A percentile compares a stretch with the other conserved stretches of the same genome.
Conservation (phyloP, 441 rosid species). For the Populus hybrid region DNA sequence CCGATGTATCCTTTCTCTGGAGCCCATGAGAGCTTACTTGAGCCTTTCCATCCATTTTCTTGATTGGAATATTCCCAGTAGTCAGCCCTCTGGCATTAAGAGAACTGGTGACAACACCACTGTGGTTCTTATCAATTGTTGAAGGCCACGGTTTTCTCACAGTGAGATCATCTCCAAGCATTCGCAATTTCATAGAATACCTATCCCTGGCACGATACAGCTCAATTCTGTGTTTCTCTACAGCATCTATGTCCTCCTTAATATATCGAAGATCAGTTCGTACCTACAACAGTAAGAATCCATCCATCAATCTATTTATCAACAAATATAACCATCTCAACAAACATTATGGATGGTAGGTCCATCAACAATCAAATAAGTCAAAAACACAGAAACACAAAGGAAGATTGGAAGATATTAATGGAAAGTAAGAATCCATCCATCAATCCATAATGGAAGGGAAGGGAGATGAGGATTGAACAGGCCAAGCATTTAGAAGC, state of each 20-base stretch:
- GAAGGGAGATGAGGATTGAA: not conserved
- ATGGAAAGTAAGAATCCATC: not conserved
- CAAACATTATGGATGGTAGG: constrained; percentile 7
- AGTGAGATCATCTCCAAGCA: constrained; percentile 85
- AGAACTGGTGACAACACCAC: constrained; percentile 54
- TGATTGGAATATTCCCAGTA: constrained; percentile 52
- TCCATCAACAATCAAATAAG: not conserved
- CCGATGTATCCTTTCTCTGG: constrained; percentile 66
- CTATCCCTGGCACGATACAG: constrained; percentile 78
- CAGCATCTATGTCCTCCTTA: constrained; percentile 89
- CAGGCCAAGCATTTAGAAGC: constrained; percentile 17
- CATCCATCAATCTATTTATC: not conserved
- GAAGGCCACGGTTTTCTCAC: constrained; percentile 64
- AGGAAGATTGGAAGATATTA: not conserved
- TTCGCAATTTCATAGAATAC: constrained; percentile 73
- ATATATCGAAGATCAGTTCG: constrained; percentile 84
- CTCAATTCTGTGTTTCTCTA: constrained; percentile 86
- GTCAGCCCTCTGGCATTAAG: constrained; percentile 50
- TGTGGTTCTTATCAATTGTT: constrained; percentile 48
- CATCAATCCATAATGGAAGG: not conserved
- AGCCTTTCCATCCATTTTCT: constrained; percentile 66
- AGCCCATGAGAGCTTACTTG: constrained; percentile 66
- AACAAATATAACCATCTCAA: not conserved
- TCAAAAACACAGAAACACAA: constrained; percentile 1
- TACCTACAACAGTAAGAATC: constrained; percentile 43